These are phyloP conservation scores for Asparagopsis taxiformis DNA, from an alignment of 31 red algal species.

Conservation along the genomic window DNA sequence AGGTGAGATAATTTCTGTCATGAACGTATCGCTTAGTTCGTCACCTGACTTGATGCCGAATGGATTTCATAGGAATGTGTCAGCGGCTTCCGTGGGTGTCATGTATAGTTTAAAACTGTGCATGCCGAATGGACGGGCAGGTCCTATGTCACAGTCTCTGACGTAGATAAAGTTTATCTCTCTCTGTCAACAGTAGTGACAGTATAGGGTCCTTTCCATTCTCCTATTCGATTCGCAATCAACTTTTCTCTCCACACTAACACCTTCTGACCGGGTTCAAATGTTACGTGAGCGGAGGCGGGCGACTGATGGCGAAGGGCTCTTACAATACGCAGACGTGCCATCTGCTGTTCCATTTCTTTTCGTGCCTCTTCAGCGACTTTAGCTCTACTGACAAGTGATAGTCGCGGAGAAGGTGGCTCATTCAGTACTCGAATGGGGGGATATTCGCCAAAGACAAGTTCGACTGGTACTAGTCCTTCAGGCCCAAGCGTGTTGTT, in stretches of 20 bases:
- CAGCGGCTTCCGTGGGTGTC: background rate
- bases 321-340: background rate
- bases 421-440: background rate
- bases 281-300: background rate
- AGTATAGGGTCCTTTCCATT: background rate
- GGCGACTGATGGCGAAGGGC: background rate
- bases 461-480: background rate
- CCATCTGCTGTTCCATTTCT: background rate
- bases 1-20: background rate
- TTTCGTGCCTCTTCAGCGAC: background rate
- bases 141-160: background rate
- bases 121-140: background rate
- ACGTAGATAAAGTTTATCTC: background rate
- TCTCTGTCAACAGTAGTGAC: background rate
- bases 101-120: background rate
- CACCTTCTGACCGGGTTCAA: background rate
- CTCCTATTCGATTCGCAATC: background rate
- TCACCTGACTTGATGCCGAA: no score
- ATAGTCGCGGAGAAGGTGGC: background rate
- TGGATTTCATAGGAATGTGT: background rate
- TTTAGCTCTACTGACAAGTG: background rate
- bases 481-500: background rate
- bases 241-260: background rate
- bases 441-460: background rate
- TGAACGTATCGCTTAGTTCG: background rate